These are phyloP conservation scores for Cetradonia linearis DNA, from an alignment of 495 filamentous ascomycete genomes.

Conservation along the genomic window DNA sequence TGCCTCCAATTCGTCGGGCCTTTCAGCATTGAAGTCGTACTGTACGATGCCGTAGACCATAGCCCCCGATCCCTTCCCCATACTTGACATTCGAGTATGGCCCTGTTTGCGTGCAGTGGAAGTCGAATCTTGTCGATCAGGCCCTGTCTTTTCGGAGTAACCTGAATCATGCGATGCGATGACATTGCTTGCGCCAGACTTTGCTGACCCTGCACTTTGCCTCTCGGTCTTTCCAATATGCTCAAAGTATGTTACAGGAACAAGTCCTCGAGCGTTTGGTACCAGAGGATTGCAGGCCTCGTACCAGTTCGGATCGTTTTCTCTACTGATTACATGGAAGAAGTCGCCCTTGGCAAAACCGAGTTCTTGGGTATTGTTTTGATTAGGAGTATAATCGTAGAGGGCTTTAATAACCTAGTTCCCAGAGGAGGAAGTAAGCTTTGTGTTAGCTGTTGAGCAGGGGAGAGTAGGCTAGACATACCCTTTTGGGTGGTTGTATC, in stretches of 20 bases:
- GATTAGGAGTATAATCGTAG: constrained; percentile 78
- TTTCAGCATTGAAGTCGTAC: constrained; percentile 93
- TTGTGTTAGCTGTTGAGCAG: background rate
- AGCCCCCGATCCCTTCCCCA: constrained; percentile 57
- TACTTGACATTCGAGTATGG: constrained; percentile 41
- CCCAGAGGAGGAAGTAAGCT: background rate
- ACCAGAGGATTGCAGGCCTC: constrained; percentile 95
- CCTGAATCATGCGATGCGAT: constrained; percentile 56
- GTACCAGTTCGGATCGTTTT: constrained; percentile 94
- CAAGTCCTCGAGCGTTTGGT: constrained; percentile 77
- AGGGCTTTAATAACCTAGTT: constrained; percentile 88
- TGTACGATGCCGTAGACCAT: constrained; percentile 95
- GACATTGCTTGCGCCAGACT: constrained; percentile 48
- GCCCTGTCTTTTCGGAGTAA: constrained; percentile 53
- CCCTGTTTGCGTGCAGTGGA: constrained; percentile 22
- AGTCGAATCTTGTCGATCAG: constrained; percentile 32
- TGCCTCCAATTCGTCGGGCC: constrained; percentile 90
- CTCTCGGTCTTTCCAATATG: constrained; percentile 80
- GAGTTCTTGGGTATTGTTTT: constrained; percentile 58
- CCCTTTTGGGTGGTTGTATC: constrained; percentile 94
- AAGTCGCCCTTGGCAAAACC: constrained; percentile 92
- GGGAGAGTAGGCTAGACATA: constrained; percentile 34
- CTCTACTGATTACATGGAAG: constrained; percentile 94
- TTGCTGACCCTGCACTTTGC: constrained; percentile 70
- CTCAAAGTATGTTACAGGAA: constrained; percentile 90